These are phyloP conservation scores for Saccharomycopsis phalli DNA, from an alignment of 1,139 yeast genomes.

Conservation along the genomic window DNA sequence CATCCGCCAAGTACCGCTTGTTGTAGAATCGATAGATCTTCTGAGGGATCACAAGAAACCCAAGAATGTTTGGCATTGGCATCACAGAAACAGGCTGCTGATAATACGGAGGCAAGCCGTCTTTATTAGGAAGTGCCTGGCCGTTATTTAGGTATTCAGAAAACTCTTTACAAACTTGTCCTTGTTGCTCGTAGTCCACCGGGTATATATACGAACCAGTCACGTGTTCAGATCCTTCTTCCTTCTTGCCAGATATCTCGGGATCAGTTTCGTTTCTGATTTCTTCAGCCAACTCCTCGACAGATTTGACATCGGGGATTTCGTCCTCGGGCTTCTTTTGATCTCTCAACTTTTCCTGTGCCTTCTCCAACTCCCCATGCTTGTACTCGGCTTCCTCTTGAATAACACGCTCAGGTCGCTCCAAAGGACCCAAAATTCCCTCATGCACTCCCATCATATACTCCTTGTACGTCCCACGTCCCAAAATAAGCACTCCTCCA, in stretches of 20 bases:
- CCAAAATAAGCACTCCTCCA: slow-evolving; percentile 88
- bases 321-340: slow-evolving; percentile 20
- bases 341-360: slow-evolving; percentile 11
- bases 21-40: slow-evolving; percentile 75
- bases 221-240: slow-evolving; percentile 21
- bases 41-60: slow-evolving; percentile 68
- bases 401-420: slow-evolving; percentile 37
- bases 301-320: slow-evolving; percentile 16
- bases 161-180: slow-evolving; percentile 56
- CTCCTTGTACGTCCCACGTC: slow-evolving; percentile 94
- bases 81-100: slow-evolving; percentile 70
- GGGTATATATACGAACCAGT: slow-evolving; percentile 52
- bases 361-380: slow-evolving; percentile 5
- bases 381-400: slow-evolving; percentile 11
- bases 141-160: slow-evolving; percentile 24
- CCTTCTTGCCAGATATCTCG: slow-evolving; percentile 18
- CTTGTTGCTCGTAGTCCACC: slow-evolving; percentile 40
- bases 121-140: slow-evolving; percentile 24
- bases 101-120: slow-evolving; percentile 49
- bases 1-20: slow-evolving; percentile 62
- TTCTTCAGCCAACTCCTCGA: slow-evolving; percentile 9
- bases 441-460: slow-evolving; percentile 86
- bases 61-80: slow-evolving; percentile 67
- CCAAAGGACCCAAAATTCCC: slow-evolving; percentile 88
- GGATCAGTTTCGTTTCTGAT: slow-evolving; percentile 11